These are phyloP conservation scores for Trametes coccinea DNA, from an alignment of 768 basidiomycete species.

Conservation along the genomic window DNA sequence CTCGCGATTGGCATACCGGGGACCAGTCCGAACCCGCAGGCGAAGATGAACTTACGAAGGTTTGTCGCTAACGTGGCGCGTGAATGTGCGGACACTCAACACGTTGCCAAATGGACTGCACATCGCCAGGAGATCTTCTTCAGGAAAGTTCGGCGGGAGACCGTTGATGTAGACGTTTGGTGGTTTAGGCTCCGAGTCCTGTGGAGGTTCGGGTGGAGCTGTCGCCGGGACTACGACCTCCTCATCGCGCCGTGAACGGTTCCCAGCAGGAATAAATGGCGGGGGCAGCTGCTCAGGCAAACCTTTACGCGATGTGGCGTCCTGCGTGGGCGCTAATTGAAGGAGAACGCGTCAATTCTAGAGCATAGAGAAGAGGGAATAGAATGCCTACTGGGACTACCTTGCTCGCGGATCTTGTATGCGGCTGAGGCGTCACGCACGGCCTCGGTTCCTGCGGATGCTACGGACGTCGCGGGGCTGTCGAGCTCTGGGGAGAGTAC, in stretches of 20 bases:
- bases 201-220: neutral
- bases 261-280: constrained; percentile 12
- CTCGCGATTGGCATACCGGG: no score
- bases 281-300: constrained; percentile 3
- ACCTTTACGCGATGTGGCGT: neutral
- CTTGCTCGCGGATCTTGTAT: neutral
- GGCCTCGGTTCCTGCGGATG: neutral
- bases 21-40: neutral
- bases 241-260: neutral
- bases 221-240: neutral
- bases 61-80: constrained; percentile 76
- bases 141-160: constrained; percentile 78
- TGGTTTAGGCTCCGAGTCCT: constrained; percentile 16
- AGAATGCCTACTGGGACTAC: constrained; percentile 8
- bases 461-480: neutral
- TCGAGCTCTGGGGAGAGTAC: constrained; percentile 11
- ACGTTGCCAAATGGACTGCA: constrained; percentile 72
- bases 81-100: constrained; percentile 80
- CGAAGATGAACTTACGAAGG: constrained; percentile 44
- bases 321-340: constrained; percentile 6
- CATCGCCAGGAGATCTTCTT: constrained; percentile 75
- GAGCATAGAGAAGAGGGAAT: no score
- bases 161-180: constrained; percentile 91
- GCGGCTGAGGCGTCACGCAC: neutral
- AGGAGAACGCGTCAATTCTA: neutral